Evolutionary conservation across 495 filamentous ascomycete genomes (phyloP).

Genomic region (Penicillium waksmanii): DNA sequence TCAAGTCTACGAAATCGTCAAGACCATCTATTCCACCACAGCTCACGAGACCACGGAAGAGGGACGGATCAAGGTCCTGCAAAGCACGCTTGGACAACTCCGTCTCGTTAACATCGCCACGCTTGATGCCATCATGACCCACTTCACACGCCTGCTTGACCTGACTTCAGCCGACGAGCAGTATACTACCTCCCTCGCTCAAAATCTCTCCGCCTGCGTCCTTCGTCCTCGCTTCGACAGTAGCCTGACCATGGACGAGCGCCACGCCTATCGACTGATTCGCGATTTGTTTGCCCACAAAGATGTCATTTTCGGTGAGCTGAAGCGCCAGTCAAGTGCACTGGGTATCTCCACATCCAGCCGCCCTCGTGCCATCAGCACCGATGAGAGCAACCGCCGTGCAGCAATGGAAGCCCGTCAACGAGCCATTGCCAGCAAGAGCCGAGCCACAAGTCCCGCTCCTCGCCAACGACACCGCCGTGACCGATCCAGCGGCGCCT

Average conservation of each 20-base stretch:
- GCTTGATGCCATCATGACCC: conserved; percentile 95
- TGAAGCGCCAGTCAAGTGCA: conserved; percentile 84
- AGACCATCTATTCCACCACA: conserved; percentile 84
- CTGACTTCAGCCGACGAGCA: conserved; percentile 93
- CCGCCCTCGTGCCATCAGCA: conserved; percentile 86
- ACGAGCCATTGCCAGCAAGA: conserved; percentile 76
- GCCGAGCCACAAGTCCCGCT: conserved; percentile 75
- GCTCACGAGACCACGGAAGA: conserved; percentile 73
- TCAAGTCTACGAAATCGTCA: conserved; percentile 98
- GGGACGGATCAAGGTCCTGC: conserved; percentile 85
- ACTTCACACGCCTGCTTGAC: conserved; percentile 96
- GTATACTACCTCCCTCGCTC: conserved; percentile 77
- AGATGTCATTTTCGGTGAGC: conserved; percentile 90
- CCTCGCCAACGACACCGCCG: conserved; percentile 67
- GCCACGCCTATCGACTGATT: conserved; percentile 87
- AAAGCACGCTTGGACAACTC: conserved; percentile 92
- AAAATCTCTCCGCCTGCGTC: conserved; percentile 80
- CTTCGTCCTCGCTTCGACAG: conserved; percentile 84
- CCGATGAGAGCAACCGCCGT: conserved; percentile 93
- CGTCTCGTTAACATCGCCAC: conserved; percentile 98
- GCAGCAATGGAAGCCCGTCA: conserved; percentile 91
- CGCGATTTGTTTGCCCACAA: conserved; percentile 94
- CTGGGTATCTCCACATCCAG: conserved; percentile 45
- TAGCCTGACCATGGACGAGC: conserved; percentile 92
- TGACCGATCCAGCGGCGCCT: conserved; percentile 79